phyloP scores from a whole-genome alignment of 192 early-diverging fungal genomes.

The Rhizophagus prolifer region DNA sequence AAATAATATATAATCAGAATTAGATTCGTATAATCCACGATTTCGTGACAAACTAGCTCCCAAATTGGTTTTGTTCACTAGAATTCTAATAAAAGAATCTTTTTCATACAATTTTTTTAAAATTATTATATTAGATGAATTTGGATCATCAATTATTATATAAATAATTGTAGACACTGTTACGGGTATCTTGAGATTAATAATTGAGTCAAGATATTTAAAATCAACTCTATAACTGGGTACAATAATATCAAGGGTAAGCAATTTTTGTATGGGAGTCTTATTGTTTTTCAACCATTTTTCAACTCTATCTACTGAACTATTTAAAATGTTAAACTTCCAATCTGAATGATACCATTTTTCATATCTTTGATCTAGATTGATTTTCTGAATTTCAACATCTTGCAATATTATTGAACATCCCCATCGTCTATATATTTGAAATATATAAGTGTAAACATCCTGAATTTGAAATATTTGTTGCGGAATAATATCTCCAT shows the following conservation, averaged over 20 bases:
- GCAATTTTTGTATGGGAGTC: neutral
- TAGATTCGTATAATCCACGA: conserved; percentile 6
- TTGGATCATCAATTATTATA: neutral
- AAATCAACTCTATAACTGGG: conserved; percentile 5
- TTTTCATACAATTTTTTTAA: neutral
- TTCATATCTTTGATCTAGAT: neutral
- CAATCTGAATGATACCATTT: neutral
- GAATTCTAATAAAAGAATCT: neutral
- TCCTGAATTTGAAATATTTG: conserved; percentile 9
- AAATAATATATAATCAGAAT: conserved; percentile 21
- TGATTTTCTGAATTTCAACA: neutral
- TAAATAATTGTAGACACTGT: neutral
- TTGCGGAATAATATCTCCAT: neutral
- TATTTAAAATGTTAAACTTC: neutral
- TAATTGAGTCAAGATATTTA: conserved; percentile 4
- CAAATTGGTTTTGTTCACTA: neutral
- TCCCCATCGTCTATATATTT: conserved; percentile 13
- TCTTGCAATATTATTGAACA: neutral
- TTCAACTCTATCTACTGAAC: neutral
- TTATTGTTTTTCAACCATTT: conserved; percentile 7
- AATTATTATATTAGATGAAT: neutral
- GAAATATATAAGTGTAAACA: neutral
- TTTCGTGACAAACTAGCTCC: conserved; percentile 10
- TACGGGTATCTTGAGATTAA: neutral
- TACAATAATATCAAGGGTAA: conserved; percentile 16